Conservation (phyloP, 371 early-diverging fungal species). For the Batrachochytrium dendrobatidis region DNA sequence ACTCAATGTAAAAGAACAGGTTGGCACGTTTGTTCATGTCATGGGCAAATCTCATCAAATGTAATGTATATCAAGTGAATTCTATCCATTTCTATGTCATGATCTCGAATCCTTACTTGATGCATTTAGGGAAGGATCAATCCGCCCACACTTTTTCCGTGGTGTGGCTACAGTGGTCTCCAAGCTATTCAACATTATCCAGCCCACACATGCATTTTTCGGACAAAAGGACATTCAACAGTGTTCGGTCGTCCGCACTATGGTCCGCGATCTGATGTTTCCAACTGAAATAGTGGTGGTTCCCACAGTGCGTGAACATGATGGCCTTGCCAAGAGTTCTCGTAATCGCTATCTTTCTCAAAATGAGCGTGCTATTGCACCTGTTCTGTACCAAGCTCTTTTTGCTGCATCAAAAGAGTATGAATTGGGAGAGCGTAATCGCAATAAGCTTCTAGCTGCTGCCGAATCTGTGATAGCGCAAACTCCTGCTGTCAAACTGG, state of each 20-base stretch:
- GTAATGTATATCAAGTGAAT: conserved; percentile 14
- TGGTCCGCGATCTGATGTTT: conserved; percentile 75
- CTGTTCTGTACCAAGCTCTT: conserved; percentile 69
- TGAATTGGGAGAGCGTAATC: conserved; percentile 38
- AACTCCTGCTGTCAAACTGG: conserved; percentile 35
- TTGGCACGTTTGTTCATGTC: conserved; percentile 88
- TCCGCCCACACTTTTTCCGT: conserved; percentile 94
- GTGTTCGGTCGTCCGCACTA: conserved; percentile 68
- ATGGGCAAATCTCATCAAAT: conserved; percentile 79
- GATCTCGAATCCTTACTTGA: neutral
- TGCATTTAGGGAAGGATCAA: conserved; percentile 62
- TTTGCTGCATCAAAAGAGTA: conserved; percentile 46
- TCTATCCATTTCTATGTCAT: neutral
- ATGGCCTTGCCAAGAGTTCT: conserved; percentile 86
- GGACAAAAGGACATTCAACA: conserved; percentile 98
- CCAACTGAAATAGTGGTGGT: conserved; percentile 68
- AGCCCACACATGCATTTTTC: conserved; percentile 79
- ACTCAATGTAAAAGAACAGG: conserved; percentile 63
- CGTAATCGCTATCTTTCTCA: conserved; percentile 79
- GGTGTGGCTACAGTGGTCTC: conserved; percentile 94
- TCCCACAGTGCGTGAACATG: conserved; percentile 70
- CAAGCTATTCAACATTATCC: conserved; percentile 85
- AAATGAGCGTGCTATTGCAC: conserved; percentile 63
- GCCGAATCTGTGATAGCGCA: conserved; percentile 21
- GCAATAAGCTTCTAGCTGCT: conserved; percentile 41